Evolutionary conservation across 169 alveolate species (phyloP), one percentile per base, ranked within the genome.

Genomic region (Eimeria nieschulzi): DNA sequence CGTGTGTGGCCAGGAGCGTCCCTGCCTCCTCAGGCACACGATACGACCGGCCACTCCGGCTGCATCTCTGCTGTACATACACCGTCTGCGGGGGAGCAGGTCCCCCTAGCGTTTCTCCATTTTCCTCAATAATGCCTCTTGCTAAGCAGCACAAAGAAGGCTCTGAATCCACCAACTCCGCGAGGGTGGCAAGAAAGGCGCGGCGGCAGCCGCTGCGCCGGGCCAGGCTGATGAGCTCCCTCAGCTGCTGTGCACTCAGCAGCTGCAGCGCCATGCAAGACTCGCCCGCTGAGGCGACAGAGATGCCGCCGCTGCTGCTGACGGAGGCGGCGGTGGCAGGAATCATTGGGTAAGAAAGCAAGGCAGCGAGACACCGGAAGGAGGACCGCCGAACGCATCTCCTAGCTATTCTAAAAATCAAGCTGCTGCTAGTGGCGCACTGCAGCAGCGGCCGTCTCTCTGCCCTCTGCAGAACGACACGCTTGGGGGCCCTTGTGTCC

Each of bases 361-460:
- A 75, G 19, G 93, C 88, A 12, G 90, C 83, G 51, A 90, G 54
- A 63, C 93, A 90, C 56, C 68, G 79, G 82, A 84, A 90, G 9
- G 93, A 54, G 73, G 83, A 84, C 9, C 93, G 87, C 54, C 88
- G 80, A 21, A 90, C 90, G 82, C 93, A 90, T 15, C 90, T 82
- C 13, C 90, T 53, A 5, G 79, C 55, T 46, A 82, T 17, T 12
- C 73, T 51, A 25, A 46, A 75, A 33, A 75, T 15, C 68, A 75
- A 53, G 64, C 84, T 75, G 84, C 84, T 75, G 84, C 84, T 75
- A 26, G 51, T 51, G 0, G 84, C 84, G 15, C 66, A 75, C 17
- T 39, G 84, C 68, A 75, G 66, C 84, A 75, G 68, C 26, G 84
- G 84, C 84, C 84, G 7, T 64, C 84, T 33, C 64, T 75, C 84